A percentile compares a stretch with the other conserved stretches of the same genome.
These are phyloP conservation scores for Taxillus chinensis DNA, from an alignment of 164 flowering plant species.

Conservation along the genomic window DNA sequence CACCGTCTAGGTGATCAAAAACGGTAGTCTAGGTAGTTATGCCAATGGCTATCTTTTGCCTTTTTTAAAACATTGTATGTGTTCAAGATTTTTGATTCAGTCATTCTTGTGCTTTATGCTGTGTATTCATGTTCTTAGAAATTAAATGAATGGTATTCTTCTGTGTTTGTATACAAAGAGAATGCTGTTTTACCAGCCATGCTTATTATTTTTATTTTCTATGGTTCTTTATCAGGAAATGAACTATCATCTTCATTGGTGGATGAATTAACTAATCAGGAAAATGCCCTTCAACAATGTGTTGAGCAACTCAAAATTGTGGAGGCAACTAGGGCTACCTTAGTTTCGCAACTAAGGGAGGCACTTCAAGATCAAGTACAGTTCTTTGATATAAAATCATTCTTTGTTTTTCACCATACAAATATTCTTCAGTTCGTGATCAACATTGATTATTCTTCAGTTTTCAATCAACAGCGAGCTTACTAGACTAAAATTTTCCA, in stretches of 20 bases:
- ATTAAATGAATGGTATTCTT: too few species aligned
- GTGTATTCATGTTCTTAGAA: too few species aligned
- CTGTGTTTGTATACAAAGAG: too few species aligned
- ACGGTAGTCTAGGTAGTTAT: too few species aligned
- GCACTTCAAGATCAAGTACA: slow-evolving; percentile 77
- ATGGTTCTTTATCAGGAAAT: slow-evolving; percentile 26
- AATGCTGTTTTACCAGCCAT: background rate
- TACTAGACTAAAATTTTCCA: slow-evolving; percentile 24
- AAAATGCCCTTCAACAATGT: slow-evolving; percentile 39
- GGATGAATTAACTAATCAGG: slow-evolving; percentile 60
- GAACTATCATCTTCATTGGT: slow-evolving; percentile 30
- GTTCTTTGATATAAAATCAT: background rate
- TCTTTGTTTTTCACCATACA: background rate
- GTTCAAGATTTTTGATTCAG: too few species aligned
- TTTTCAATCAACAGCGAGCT: slow-evolving; percentile 1
- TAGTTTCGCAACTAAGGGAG: slow-evolving; percentile 58
- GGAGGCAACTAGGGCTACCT: slow-evolving; percentile 44
- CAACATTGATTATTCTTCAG: background rate
- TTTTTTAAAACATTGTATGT: too few species aligned
- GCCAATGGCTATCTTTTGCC: too few species aligned
- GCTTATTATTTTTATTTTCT: background rate
- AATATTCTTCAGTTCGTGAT: background rate
- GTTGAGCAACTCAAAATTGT: slow-evolving; percentile 48
- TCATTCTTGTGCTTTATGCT: too few species aligned
- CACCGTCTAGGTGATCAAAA: too few species aligned